Conservation (phyloP, 805 yeast species). For the Ogataea saltuana region DNA sequence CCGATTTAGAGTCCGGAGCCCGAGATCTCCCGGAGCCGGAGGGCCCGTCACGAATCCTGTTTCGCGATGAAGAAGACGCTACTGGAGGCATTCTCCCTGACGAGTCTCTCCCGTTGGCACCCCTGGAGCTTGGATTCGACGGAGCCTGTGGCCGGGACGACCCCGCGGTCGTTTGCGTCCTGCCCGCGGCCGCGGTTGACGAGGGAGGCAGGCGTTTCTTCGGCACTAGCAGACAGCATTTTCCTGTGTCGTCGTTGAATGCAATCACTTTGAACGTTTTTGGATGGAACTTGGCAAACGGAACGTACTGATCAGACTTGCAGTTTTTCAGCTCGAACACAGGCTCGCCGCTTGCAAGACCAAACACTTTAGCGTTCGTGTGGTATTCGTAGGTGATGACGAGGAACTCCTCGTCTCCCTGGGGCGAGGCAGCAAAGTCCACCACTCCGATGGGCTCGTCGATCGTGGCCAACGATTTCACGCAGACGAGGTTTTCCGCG, state of each 20-base stretch:
- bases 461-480: constrained; percentile 32
- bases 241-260: constrained; percentile 22
- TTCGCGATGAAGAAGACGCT: not conserved
- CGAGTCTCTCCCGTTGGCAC: not conserved
- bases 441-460: constrained; percentile 45
- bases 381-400: constrained; percentile 44
- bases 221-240: constrained; percentile 17
- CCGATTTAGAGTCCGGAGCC: constrained; percentile 3
- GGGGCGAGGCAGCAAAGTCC: constrained; percentile 27
- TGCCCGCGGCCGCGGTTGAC: constrained; percentile 5
- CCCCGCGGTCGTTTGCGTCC: constrained; percentile 1
- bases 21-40: not conserved
- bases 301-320: constrained; percentile 13
- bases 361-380: constrained; percentile 39
- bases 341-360: constrained; percentile 28
- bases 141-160: not conserved
- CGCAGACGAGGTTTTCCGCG: constrained; percentile 36
- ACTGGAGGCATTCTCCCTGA: not conserved
- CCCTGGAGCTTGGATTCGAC: no score
- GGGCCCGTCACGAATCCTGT: not conserved
- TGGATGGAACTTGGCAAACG: constrained; percentile 26
- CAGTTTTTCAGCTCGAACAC: constrained; percentile 33
- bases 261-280: constrained; percentile 17
- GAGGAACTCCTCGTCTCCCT: constrained; percentile 40
- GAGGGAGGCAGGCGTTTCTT: constrained; percentile 9